Evolutionary conservation across 73 alveolate species (phyloP).

Genomic region (Paramecium caudatum): DNA sequence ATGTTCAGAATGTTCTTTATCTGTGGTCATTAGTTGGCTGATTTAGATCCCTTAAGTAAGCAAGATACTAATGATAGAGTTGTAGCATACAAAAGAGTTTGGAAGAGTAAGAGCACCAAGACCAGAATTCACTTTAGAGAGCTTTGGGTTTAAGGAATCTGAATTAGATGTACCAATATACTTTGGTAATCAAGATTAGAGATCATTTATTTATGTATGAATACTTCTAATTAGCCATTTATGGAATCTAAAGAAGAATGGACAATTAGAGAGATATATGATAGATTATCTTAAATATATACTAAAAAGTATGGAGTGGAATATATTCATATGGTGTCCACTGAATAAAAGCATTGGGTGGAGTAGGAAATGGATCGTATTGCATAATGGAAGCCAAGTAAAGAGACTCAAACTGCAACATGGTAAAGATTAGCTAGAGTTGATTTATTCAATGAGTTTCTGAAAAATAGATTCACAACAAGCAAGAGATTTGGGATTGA

Average conservation of each 20-base stretch:
- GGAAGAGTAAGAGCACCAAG: conserved; percentile 9
- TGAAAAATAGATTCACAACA: conserved; percentile 90
- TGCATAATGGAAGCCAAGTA: conserved; percentile 33
- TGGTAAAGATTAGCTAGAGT: conserved; percentile 86
- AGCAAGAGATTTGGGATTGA: conserved; percentile 96
- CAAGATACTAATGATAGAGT: neutral
- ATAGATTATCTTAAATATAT: conserved; percentile 31
- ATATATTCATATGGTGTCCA: conserved; percentile 52
- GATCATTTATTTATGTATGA: conserved; percentile 46
- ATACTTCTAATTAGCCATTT: conserved; percentile 12
- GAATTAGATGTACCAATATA: conserved; percentile 41
- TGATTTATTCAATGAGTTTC: conserved; percentile 83
- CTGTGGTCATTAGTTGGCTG: conserved; percentile 52
- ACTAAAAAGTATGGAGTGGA: conserved; percentile 46
- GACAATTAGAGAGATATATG: conserved; percentile 66
- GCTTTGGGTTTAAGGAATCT: conserved; percentile 51
- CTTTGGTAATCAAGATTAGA: conserved; percentile 51
- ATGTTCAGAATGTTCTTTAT: conserved; percentile 51
- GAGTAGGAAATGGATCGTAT: conserved; percentile 45
- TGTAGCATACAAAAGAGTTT: conserved; percentile 25
- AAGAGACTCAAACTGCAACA: conserved; percentile 64
- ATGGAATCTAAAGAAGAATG: conserved; percentile 61
- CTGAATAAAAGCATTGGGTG: conserved; percentile 55
- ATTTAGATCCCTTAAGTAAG: conserved; percentile 49
- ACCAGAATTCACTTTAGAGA: conserved; percentile 26